phyloP scores from a whole-genome alignment of 2,329 filamentous ascomycete genomes.

The Ceratocystis ficicola region DNA sequence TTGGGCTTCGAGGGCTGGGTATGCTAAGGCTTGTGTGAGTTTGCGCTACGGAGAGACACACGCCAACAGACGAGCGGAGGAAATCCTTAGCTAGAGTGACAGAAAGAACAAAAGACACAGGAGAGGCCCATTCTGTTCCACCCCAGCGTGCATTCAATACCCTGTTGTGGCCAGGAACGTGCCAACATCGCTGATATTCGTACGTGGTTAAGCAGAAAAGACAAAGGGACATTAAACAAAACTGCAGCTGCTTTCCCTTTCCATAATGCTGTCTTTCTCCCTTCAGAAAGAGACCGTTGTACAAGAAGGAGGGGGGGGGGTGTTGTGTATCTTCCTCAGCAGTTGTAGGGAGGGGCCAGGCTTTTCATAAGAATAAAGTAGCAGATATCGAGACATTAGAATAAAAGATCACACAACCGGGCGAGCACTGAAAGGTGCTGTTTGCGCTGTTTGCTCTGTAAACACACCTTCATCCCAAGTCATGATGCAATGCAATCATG shows the following conservation, averaged over 20 bases:
- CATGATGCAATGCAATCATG: slow-evolving; percentile 2
- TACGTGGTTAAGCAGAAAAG: not conserved
- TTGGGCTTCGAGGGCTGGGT: not conserved
- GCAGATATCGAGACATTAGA: not conserved
- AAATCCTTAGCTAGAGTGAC: not conserved
- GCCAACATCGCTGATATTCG: not conserved
- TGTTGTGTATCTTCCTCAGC: not conserved
- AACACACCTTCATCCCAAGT: not conserved
- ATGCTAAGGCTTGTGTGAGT: not conserved
- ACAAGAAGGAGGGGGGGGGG: not conserved
- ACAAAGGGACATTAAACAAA: slow-evolving; percentile 9
- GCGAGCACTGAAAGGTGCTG: not conserved
- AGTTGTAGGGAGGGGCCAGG: too few species aligned
- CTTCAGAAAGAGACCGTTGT: not conserved
- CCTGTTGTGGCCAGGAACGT: not conserved
- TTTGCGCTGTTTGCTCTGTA: not conserved
- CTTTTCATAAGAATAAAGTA: not conserved
- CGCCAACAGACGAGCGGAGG: not conserved
- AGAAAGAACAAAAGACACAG: too few species aligned
- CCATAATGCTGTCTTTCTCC: not conserved
- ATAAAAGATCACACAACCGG: not conserved
- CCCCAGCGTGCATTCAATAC: not conserved
- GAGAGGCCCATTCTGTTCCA: not conserved
- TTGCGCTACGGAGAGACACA: not conserved
- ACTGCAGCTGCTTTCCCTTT: not conserved